Conservation (phyloP, 2,329 filamentous ascomycete species). For the Amauroascus verrucosus region DNA sequence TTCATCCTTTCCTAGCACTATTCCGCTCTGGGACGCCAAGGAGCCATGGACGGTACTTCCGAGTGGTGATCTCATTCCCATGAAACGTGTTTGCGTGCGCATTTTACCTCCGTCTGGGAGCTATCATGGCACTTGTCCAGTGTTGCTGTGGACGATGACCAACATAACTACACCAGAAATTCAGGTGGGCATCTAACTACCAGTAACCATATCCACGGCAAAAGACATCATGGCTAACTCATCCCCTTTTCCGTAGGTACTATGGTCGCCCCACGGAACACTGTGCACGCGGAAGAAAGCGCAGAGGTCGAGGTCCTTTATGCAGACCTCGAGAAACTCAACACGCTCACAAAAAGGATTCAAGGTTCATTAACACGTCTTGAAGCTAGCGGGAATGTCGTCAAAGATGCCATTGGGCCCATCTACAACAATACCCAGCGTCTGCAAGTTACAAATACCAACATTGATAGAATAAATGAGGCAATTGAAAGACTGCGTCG, state of each 20-base stretch:
- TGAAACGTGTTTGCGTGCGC: not conserved
- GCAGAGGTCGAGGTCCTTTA: constrained; percentile 58
- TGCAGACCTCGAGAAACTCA: constrained; percentile 77
- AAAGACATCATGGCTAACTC: not conserved
- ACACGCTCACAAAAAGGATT: constrained; percentile 89
- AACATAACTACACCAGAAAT: not conserved
- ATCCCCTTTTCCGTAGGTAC: not conserved
- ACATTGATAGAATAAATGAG: constrained; percentile 74
- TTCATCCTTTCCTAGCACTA: not conserved
- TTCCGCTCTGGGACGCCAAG: not conserved
- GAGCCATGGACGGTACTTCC: not conserved
- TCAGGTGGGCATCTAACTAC: not conserved
- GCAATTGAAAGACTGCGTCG: constrained; percentile 83
- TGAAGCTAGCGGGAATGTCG: constrained; percentile 78
- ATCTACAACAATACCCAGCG: constrained; percentile 86
- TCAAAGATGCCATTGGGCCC: constrained; percentile 83
- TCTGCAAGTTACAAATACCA: constrained; percentile 76
- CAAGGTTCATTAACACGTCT: constrained; percentile 74
- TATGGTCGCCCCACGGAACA: constrained; percentile 49
- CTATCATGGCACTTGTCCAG: not conserved
- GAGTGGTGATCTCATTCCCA: constrained; percentile 2
- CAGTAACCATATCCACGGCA: too few relatives aligned
- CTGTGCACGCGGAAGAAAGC: constrained; percentile 54
- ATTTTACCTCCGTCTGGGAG: not conserved
- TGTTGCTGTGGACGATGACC: constrained; percentile 2